A percentile compares a stretch with the other conserved stretches of the same genome.
These are phyloP conservation scores for Taphrina communis DNA, from an alignment of 1,139 yeast species.

Conservation along the genomic window DNA sequence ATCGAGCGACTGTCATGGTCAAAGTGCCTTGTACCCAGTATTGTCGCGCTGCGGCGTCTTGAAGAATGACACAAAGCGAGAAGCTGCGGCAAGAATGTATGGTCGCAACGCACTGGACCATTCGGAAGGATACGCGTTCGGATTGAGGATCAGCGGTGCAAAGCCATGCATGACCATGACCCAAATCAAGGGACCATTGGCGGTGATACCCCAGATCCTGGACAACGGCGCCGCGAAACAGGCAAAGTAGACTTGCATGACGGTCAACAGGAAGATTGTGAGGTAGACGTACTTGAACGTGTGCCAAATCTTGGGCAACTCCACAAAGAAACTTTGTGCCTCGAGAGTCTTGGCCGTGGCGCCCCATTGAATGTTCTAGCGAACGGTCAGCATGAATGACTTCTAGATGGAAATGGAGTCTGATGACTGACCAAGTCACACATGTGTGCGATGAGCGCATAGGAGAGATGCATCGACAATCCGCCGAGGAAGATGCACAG, in stretches of 20 bases:
- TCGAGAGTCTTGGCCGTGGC: constrained; percentile 45
- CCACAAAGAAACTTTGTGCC: constrained; percentile 43
- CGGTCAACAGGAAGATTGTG: constrained; percentile 7
- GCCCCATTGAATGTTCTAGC: constrained; percentile 45
- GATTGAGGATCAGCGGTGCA: constrained; percentile 43
- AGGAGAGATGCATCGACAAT: constrained; percentile 44
- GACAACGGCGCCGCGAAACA: constrained; percentile 29
- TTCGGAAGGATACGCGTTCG: constrained; percentile 36
- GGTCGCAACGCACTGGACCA: constrained; percentile 34
- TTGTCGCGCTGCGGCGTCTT: background rate
- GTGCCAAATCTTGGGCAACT: constrained; percentile 44
- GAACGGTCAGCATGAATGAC: no score
- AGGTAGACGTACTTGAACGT: constrained; percentile 34
- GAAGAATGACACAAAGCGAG: constrained; percentile 12
- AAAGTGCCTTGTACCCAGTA: background rate
- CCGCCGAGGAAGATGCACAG: constrained; percentile 45
- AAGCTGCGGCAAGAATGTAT: constrained; percentile 7
- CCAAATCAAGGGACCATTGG: constrained; percentile 43
- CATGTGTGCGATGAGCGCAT: constrained; percentile 44
- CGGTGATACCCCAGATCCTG: constrained; percentile 33
- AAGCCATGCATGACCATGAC: constrained; percentile 41
- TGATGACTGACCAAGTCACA: constrained; percentile 35
- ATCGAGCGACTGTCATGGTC: background rate
- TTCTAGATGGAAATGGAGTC: no score
- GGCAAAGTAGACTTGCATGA: constrained; percentile 35